Percentiles rank a stretch among this genome's conserved stretches.
phyloP scores from a whole-genome alignment of 2,329 filamentous ascomycete genomes.

The Diplodia sapinea region DNA sequence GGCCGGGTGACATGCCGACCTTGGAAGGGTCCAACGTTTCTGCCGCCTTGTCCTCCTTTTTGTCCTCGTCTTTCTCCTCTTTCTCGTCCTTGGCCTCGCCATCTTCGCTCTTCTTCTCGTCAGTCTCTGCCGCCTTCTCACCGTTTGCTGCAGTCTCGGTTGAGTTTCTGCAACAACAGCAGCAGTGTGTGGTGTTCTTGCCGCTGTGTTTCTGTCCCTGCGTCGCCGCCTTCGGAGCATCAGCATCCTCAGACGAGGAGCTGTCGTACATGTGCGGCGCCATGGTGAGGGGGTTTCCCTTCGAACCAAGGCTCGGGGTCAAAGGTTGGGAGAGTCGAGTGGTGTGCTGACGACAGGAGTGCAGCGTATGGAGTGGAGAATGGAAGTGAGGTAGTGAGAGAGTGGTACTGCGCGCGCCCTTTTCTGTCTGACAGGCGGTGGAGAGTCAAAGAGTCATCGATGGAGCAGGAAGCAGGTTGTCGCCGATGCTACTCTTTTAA shows the following conservation, averaged over 20 bases:
- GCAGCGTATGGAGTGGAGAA: neutral
- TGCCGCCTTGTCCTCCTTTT: conserved; percentile 10
- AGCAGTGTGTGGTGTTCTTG: neutral
- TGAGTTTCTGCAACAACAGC: neutral
- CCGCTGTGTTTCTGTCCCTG: conserved; percentile 1
- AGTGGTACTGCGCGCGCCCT: neutral
- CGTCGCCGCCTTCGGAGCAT: neutral
- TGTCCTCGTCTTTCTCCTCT: conserved; percentile 18
- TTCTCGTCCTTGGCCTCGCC: conserved; percentile 20
- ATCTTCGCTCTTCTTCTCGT: neutral
- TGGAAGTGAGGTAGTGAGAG: neutral
- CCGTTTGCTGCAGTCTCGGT: neutral
- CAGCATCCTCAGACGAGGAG: neutral
- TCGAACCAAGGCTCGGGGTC: neutral
- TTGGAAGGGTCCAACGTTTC: conserved; percentile 36
- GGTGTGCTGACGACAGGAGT: neutral
- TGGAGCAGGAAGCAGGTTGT: neutral
- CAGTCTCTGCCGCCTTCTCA: neutral
- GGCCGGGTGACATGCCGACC: conserved; percentile 49
- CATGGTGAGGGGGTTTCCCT: neutral
- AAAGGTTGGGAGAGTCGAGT: neutral
- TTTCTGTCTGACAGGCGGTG: neutral
- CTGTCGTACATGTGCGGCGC: conserved; percentile 18
- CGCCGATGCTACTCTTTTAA: conserved; percentile 16
- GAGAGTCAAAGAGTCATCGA: neutral